phyloP scores from a whole-genome alignment of 176 grass and related monocot genomes.

The Aegilops speltoides region DNA sequence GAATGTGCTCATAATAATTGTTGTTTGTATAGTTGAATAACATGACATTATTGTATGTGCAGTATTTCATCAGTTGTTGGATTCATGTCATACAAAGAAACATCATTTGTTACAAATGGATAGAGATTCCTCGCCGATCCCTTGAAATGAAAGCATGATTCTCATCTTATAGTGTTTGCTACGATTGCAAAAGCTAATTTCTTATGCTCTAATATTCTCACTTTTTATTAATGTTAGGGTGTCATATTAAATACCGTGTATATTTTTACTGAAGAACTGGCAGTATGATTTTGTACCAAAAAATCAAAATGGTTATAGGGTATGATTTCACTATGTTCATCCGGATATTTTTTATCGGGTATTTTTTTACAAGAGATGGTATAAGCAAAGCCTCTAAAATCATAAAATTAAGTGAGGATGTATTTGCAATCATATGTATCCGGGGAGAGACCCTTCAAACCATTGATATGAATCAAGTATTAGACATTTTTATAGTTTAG shows the following conservation, averaged over 20 bases:
- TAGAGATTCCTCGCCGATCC: conserved; percentile 80
- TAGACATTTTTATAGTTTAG: too few species aligned
- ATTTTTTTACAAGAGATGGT: conserved; percentile 64
- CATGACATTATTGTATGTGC: conserved; percentile 24
- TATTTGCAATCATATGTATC: conserved; percentile 26
- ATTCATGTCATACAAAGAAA: conserved; percentile 94
- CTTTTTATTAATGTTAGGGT: neutral
- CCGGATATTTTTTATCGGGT: conserved; percentile 73
- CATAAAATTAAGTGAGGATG: conserved; percentile 77
- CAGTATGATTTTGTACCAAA: neutral
- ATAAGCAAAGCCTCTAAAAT: conserved; percentile 84
- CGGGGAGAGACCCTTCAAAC: too few species aligned
- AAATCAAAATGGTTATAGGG: conserved; percentile 34
- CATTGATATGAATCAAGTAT: too few species aligned
- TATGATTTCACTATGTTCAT: conserved; percentile 77
- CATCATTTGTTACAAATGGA: conserved; percentile 76
- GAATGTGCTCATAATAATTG: neutral
- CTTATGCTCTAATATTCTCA: neutral
- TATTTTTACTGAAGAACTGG: neutral
- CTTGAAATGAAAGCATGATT: conserved; percentile 49
- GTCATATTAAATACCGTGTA: neutral
- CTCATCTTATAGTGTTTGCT: neutral
- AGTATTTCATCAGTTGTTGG: conserved; percentile 80
- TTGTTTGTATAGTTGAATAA: neutral
- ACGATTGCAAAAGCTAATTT: neutral